Percentiles rank a stretch among this genome's conserved stretches.
Evolutionary conservation across 805 yeast genomes (phyloP).

Genomic region (Ogataea corticis): DNA sequence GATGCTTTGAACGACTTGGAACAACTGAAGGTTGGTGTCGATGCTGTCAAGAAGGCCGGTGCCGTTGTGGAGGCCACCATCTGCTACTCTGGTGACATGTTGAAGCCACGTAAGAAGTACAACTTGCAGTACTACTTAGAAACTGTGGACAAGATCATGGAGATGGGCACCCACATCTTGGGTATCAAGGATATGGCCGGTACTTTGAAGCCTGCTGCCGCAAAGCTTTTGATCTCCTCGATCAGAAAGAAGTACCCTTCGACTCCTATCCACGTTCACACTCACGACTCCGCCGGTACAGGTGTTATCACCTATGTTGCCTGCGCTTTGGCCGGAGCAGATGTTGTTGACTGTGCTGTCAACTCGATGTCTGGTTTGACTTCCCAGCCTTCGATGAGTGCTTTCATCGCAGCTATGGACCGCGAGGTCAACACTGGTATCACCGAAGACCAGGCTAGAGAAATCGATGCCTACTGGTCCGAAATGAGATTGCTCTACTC

Average conservation of each 20-base stretch:
- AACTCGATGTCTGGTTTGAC: constrained; percentile 99
- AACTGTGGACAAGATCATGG: constrained; percentile 80
- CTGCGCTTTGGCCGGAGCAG: constrained; percentile 95
- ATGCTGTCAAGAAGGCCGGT: constrained; percentile 96
- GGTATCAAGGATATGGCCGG: constrained; percentile 99
- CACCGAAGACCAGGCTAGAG: constrained; percentile 66
- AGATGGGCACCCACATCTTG: constrained; percentile 92
- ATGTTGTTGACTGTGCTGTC: constrained; percentile 95
- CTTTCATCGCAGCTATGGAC: constrained; percentile 88
- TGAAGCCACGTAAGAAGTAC: constrained; percentile 93
- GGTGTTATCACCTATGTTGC: constrained; percentile 97
- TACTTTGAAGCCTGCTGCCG: constrained; percentile 94
- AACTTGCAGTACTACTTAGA: constrained; percentile 85
- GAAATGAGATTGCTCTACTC: constrained; percentile 96
- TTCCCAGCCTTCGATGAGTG: constrained; percentile 95
- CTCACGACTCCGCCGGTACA: constrained; percentile 99
- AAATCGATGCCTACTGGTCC: constrained; percentile 95
- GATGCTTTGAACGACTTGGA: constrained; percentile 97
- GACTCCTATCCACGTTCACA: constrained; percentile 96
- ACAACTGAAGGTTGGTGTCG: constrained; percentile 95
- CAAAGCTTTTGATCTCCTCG: constrained; percentile 72
- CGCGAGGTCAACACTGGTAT: constrained; percentile 80
- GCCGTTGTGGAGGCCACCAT: constrained; percentile 99
- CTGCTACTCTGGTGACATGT: constrained; percentile 99
- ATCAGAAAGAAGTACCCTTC: constrained; percentile 87